Conservation (phyloP, 2,329 filamentous ascomycete species). For the Fusarium sp. region DNA sequence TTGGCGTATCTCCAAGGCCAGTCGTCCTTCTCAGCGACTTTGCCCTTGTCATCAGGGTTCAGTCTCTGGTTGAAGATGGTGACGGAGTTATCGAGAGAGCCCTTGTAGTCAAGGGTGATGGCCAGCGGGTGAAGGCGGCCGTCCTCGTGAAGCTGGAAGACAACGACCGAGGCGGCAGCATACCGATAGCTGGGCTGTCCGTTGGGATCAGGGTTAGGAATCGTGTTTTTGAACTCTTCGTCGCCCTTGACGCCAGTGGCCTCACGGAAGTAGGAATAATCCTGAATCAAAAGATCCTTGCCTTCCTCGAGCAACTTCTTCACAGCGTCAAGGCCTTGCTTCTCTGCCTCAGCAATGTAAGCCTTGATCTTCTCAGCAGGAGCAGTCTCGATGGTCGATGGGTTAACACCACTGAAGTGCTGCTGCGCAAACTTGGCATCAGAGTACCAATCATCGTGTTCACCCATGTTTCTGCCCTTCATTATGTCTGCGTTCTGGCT, state of each 20-base stretch:
- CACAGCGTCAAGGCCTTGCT: constrained; percentile 19
- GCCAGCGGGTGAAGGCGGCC: constrained; percentile 24
- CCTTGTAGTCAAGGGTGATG: constrained; percentile 27
- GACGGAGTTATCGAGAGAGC: constrained; percentile 6
- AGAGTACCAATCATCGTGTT: constrained; percentile 25
- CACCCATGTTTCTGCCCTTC: constrained; percentile 23
- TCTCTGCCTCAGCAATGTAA: constrained; percentile 9
- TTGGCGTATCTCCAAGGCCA: constrained; percentile 34
- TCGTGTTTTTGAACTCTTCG: background rate
- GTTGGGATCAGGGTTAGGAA: background rate
- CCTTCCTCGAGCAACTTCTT: constrained; percentile 2
- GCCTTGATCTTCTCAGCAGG: background rate
- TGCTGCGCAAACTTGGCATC: constrained; percentile 27
- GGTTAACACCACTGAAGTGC: constrained; percentile 25
- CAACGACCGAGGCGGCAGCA: constrained; percentile 13
- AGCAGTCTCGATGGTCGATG: constrained; percentile 4
- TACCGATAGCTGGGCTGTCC: background rate
- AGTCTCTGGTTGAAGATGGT: constrained; percentile 28
- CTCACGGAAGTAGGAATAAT: constrained; percentile 28
- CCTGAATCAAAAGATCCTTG: constrained; percentile 26
- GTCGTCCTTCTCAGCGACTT: constrained; percentile 19
- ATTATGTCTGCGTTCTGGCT: constrained; percentile 18
- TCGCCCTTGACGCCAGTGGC: constrained; percentile 16
- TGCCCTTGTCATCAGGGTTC: constrained; percentile 5
- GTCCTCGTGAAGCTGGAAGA: constrained; percentile 26